Percentiles rank a stretch among this genome's conserved stretches.
Conservation (phyloP, 768 basidiomycete species). For the Phlebiopsis flavidoalba region DNA sequence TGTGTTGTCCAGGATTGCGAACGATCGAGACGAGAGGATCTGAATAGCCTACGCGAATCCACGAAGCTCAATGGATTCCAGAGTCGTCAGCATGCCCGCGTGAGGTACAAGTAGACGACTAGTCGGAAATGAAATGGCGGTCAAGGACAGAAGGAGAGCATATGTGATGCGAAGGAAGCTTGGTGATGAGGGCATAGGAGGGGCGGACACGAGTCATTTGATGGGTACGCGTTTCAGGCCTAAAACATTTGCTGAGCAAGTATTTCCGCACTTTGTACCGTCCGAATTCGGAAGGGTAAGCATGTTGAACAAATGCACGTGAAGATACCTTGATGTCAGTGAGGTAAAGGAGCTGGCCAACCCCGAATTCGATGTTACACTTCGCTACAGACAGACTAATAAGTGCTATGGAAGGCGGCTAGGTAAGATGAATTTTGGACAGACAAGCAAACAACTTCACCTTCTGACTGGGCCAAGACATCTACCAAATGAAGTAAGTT, state of each 20-base stretch:
- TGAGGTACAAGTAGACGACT: slow-evolving; percentile 1
- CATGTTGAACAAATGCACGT: slow-evolving; percentile 47
- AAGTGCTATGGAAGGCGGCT: no score
- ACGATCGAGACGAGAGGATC: slow-evolving; percentile 31
- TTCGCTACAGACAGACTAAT: no score
- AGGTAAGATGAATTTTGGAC: no score
- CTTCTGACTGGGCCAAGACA: no score
- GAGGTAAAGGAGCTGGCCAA: no score
- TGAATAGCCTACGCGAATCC: slow-evolving; percentile 66
- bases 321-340: slow-evolving; percentile 47
- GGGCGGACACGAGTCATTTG: background rate
- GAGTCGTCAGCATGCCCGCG: background rate
- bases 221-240: slow-evolving; percentile 22
- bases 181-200: slow-evolving; percentile 28
- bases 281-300: no score
- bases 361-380: no score
- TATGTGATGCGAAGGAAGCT: slow-evolving; percentile 49
- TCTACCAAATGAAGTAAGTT: no score
- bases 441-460: no score
- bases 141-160: slow-evolving; percentile 37
- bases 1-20: slow-evolving; percentile 36
- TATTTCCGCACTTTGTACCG: slow-evolving; percentile 67
- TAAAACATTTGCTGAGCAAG: no score
- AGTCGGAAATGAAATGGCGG: slow-evolving; percentile 39
- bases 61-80: slow-evolving; percentile 46